A percentile compares a stretch with the other conserved stretches of the same genome.
These are phyloP conservation scores for Gossypium herbaceum DNA, from an alignment of 345 rosid genomes.

Conservation along the genomic window DNA sequence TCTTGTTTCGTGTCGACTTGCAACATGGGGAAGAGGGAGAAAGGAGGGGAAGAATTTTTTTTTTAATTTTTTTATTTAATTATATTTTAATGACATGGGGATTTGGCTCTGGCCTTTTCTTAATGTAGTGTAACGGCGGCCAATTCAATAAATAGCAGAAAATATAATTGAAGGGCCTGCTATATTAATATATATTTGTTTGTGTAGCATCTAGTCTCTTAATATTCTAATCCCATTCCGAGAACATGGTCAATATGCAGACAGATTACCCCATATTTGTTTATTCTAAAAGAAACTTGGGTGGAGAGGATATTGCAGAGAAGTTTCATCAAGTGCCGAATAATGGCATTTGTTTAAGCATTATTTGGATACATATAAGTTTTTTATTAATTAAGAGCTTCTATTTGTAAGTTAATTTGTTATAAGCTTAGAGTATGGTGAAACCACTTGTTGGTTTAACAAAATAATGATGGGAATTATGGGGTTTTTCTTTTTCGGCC, in stretches of 20 bases:
- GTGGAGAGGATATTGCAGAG: slow-evolving; percentile 46
- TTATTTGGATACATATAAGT: slow-evolving; percentile 10
- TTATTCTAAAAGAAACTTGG: slow-evolving; percentile 21
- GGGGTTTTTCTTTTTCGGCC: slow-evolving; percentile 3
- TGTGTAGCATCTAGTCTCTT: not conserved
- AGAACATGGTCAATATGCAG: slow-evolving; percentile 57
- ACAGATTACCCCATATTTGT: slow-evolving; percentile 17
- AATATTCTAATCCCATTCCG: slow-evolving; percentile 34
- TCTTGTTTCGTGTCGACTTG: too few relatives aligned
- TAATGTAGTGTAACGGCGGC: too few relatives aligned
- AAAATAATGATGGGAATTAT: slow-evolving; percentile 24
- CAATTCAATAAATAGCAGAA: too few relatives aligned
- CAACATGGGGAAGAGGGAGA: too few relatives aligned
- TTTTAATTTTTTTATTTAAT: too few relatives aligned
- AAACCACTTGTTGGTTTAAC: slow-evolving; percentile 41
- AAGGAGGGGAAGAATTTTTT: too few relatives aligned
- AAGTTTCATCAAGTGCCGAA: slow-evolving; percentile 46
- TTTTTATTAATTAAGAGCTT: slow-evolving; percentile 1
- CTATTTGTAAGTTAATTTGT: not conserved
- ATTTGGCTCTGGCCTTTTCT: too few relatives aligned
- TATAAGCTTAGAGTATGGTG: slow-evolving; percentile 25
- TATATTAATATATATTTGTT: too few relatives aligned
- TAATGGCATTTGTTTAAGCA: slow-evolving; percentile 32
- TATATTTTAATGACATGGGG: too few relatives aligned
- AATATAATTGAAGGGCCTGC: too few relatives aligned